These are phyloP conservation scores for Coemansia sp. DNA, from an alignment of 192 early-diverging fungal species.

Conservation along the genomic window DNA sequence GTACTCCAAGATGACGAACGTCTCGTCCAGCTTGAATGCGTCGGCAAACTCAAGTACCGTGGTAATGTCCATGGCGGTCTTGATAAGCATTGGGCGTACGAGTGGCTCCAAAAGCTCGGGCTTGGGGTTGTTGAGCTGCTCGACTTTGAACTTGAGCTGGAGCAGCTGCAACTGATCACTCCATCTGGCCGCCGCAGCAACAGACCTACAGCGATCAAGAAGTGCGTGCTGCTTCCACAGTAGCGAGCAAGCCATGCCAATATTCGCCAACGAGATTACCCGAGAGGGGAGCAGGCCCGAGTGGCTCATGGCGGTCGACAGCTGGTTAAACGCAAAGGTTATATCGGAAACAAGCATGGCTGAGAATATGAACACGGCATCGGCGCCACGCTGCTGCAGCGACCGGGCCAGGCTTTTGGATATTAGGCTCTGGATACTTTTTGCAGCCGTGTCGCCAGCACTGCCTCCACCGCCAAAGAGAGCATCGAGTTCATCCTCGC, in stretches of 20 bases:
- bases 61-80: conserved; percentile 61
- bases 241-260: conserved; percentile 60
- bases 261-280: conserved; percentile 51
- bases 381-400: conserved; percentile 46
- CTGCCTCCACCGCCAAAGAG: conserved; percentile 17
- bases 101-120: conserved; percentile 58
- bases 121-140: conserved; percentile 52
- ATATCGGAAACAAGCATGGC: conserved; percentile 38
- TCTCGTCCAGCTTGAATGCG: conserved; percentile 57
- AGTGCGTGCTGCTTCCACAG: conserved; percentile 70
- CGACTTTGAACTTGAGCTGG: conserved; percentile 62
- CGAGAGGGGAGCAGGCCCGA: conserved; percentile 40
- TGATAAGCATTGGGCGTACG: conserved; percentile 60
- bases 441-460: not conserved
- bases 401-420: conserved; percentile 32
- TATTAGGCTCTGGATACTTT: conserved; percentile 4
- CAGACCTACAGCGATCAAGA: conserved; percentile 59
- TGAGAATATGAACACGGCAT: conserved; percentile 41
- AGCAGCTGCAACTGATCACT: conserved; percentile 64
- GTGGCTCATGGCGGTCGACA: conserved; percentile 47
- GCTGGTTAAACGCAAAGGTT: conserved; percentile 31
- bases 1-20: conserved; percentile 50
- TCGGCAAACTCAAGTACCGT: conserved; percentile 67
- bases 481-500: conserved; percentile 22
- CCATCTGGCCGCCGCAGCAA: conserved; percentile 67